Percentiles rank a stretch among this genome's conserved stretches.
Conservation (phyloP, 345 rosid genomes). For the Citrus sp. region DNA sequence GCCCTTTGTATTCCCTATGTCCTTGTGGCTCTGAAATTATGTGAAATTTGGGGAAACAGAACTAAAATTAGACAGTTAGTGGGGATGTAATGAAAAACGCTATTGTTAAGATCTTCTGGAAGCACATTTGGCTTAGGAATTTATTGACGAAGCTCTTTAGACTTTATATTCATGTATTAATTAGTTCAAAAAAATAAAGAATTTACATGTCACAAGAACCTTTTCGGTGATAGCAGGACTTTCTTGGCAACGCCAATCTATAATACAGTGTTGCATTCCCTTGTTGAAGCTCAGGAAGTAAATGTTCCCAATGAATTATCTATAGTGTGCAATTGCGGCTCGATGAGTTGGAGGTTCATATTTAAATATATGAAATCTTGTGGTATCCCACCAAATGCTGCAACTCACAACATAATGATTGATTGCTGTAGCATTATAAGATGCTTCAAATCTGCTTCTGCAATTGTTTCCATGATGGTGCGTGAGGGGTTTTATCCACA, state of each 20-base stretch:
- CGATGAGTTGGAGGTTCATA: slow-evolving; percentile 3
- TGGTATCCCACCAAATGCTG: slow-evolving; percentile 40
- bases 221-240: too few species aligned
- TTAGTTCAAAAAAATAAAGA: too few species aligned
- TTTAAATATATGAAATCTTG: slow-evolving; percentile 34
- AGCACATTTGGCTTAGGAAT: background rate
- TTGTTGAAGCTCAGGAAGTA: slow-evolving; percentile 62
- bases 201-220: too few species aligned
- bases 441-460: slow-evolving; percentile 53
- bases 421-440: slow-evolving; percentile 52
- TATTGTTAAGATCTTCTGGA: background rate
- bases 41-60: too few species aligned
- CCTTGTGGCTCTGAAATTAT: too few species aligned
- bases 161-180: background rate
- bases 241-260: too few species aligned
- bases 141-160: background rate
- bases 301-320: slow-evolving; percentile 20
- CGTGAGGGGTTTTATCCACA: slow-evolving; percentile 62
- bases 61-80: too few species aligned
- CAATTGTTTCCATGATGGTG: slow-evolving; percentile 70
- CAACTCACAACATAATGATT: slow-evolving; percentile 70
- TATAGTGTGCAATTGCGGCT: slow-evolving; percentile 10
- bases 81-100: background rate
- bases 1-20: background rate
- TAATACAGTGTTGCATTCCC: slow-evolving; percentile 10